Evolutionary conservation across 2,329 filamentous ascomycete species (phyloP).

Genomic region (Sphaerulina vaccinii): DNA sequence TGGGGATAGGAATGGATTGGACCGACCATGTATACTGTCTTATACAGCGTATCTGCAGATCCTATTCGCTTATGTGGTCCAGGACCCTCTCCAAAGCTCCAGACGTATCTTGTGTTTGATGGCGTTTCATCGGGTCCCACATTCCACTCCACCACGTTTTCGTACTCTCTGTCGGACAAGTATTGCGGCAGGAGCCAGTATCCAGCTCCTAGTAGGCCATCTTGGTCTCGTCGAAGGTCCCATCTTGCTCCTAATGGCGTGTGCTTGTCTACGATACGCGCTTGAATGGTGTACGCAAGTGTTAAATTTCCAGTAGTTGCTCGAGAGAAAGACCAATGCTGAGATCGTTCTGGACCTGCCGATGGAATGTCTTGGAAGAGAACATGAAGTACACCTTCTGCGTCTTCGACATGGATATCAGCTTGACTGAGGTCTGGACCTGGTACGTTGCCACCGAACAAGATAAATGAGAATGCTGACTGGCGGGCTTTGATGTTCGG

Average conservation of each 20-base stretch:
- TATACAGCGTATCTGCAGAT: background rate
- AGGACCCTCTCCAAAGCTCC: background rate
- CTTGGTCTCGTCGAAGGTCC: background rate
- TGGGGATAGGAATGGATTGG: background rate
- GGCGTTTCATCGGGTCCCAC: background rate
- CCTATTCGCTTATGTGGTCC: background rate
- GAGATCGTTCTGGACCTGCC: background rate
- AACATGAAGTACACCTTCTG: background rate
- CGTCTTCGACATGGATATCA: background rate
- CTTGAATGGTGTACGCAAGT: background rate
- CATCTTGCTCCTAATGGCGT: background rate
- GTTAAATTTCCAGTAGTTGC: background rate
- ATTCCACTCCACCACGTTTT: background rate
- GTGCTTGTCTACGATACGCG: background rate
- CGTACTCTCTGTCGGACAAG: background rate
- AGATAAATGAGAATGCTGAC: background rate
- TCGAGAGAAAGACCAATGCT: background rate
- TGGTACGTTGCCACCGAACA: background rate
- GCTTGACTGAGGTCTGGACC: background rate
- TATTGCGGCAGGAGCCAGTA: background rate
- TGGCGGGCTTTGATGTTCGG: background rate
- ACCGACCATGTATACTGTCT: background rate
- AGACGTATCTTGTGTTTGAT: background rate
- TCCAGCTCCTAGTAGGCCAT: background rate
- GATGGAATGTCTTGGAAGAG: background rate